Evolutionary conservation across 352 stramenopile genomes (phyloP), one percentile per base, ranked within the genome.

Genomic region (Phytopythium litorale): DNA sequence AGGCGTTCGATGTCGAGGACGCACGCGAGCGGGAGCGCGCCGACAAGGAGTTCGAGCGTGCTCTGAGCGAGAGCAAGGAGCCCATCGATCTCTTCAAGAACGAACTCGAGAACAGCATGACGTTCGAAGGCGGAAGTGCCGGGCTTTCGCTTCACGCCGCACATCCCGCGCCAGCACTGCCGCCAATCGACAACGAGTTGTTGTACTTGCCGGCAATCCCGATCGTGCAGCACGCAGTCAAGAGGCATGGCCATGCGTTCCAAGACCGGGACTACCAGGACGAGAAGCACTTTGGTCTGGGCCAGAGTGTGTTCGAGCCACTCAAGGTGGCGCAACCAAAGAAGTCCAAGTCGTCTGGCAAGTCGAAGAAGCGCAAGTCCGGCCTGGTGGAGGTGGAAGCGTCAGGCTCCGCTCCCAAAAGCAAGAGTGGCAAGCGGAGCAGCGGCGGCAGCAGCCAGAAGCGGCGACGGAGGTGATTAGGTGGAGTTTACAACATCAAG

Each of bases 271-370:
- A 67, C 18, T 88, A 87, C 51, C 75, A 87, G 50, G 78, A 88
- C 55, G 82, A 91, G 32, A 81, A 83, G 23, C 77, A 89, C 45
- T 91, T 89, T 56, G 82, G 82, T 2, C 61, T 91, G 8, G 76
- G 78, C 18, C 82, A 91, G 60, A 89, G 79, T 40, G 70, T 91
- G 55, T 89, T 91, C 33, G 78, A 89, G 58, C 78, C 82, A 13
- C 64, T 91, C 3, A 87, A 89, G 51, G 68, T 62, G n/a, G 67
- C 60, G 1, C 58, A 81, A 40, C 62, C 64, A 13, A 78, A 65
- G 33, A 76, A 87, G 46, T 64, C 76, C 7, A 76, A 74, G n/a
- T 23, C 60, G 11, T 68, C 72, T 1, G 67, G 62, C n/a, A 66
- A 65, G 37, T 70, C 70, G 21, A 75, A 68, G 53, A 75, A 76